A percentile compares a stretch with the other conserved stretches of the same genome.
These are phyloP conservation scores for Adansonia rubrostipa DNA, from an alignment of 441 rosid genomes.

Conservation along the genomic window DNA sequence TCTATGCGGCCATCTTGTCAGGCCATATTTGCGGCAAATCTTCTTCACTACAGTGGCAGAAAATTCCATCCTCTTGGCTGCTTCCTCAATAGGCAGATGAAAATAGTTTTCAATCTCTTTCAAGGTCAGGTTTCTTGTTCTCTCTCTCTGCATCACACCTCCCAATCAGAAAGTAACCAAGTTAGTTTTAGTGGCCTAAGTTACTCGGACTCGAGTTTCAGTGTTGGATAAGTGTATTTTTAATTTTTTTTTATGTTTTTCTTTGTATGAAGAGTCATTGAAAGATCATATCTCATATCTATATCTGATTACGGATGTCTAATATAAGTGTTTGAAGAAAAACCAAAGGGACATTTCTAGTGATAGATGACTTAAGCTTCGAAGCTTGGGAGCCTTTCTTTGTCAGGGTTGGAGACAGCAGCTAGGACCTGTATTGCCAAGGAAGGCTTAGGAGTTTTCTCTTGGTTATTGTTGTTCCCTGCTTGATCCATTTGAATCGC, in stretches of 20 bases:
- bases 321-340: no score
- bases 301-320: no score
- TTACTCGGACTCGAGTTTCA: no score
- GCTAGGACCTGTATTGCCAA: conserved; percentile 59
- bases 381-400: background rate
- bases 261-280: no score
- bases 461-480: conserved; percentile 19
- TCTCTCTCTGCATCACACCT: conserved; percentile 53
- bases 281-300: no score
- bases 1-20: conserved; percentile 66
- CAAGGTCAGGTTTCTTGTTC: conserved; percentile 52
- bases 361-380: background rate
- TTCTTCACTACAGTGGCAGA: conserved; percentile 72
- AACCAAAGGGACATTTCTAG: no score
- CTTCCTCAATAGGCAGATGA: conserved; percentile 58
- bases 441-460: conserved; percentile 25
- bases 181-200: no score
- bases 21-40: conserved; percentile 53
- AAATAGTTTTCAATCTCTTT: conserved; percentile 43
- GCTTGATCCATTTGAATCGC: conserved; percentile 18
- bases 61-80: conserved; percentile 47
- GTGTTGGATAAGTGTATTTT: no score
- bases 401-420: background rate
- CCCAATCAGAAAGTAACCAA: no score
- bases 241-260: no score